Evolutionary conservation across 2,329 filamentous ascomycete genomes (phyloP), one percentile per base, ranked within the genome.

Genomic region (Exophiala oligosperma): DNA sequence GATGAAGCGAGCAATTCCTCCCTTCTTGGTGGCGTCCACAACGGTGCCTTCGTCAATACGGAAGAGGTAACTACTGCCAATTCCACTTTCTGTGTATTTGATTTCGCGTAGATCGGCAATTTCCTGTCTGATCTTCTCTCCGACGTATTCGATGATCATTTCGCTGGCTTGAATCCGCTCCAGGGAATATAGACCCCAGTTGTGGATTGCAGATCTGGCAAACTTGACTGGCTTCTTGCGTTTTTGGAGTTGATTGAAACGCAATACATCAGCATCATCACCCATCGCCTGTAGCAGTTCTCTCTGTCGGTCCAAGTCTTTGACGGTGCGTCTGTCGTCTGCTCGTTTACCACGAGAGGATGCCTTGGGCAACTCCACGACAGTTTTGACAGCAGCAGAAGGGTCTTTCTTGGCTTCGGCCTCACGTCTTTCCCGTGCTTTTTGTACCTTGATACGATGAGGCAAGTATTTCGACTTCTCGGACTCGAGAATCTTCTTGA

Each of bases 141-240:
- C 94, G 9, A 99, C 94, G 72, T 99, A 99, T 77, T 99, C 94
- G 70, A 99, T 99, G 72, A 99, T 99, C 92, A 99, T 97, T 75
- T 99, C 94, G 73, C 96, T 95, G 72, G 93, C 92, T 60, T 89
- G 85, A 64, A 99, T 99, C 71, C 96, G 94, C 76, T 99, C 94
- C 81, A 97, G 93, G 2, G 94, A 92, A 71, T 99, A 99, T 28
- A 99, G 78, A 28, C 94, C 94, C 94, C 94, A 99, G 69, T 97
- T 97, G 76, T 99, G 94, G 68, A 99, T 99, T 47, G 94, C 94
- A 52, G 94, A 99, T 46, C 94, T 86, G 57, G 93, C 94, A 75
- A 99, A 99, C 72, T 95, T 94, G 73, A 99, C 94, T 1, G 93
- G 92, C 81, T 99, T 99, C 85, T 97, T 99, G 61, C 94, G 90